These are phyloP conservation scores for Ascochyta lentis DNA, from an alignment of 2,329 filamentous ascomycete species.

Conservation along the genomic window DNA sequence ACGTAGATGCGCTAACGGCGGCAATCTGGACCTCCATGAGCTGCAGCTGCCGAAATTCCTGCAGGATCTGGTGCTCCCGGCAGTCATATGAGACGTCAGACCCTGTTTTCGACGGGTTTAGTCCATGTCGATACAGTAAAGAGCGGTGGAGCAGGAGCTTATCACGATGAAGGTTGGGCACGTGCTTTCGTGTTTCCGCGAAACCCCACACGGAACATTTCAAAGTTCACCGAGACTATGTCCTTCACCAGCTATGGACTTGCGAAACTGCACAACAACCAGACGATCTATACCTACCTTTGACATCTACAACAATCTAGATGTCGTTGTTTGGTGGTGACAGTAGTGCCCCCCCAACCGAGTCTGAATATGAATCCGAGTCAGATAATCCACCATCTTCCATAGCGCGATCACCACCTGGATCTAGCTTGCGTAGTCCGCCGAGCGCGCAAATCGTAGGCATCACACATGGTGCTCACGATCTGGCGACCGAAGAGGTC, in stretches of 20 bases:
- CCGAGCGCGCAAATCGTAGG: slow-evolving; percentile 23
- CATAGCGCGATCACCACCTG: slow-evolving; percentile 12
- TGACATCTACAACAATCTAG: slow-evolving; percentile 31
- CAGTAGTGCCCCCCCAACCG: slow-evolving; percentile 16
- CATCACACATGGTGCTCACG: not conserved
- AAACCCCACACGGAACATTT: slow-evolving; percentile 7
- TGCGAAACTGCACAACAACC: not conserved
- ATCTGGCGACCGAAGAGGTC: not conserved
- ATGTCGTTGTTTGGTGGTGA: slow-evolving; percentile 51
- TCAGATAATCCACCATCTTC: slow-evolving; percentile 18
- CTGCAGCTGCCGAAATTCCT: not conserved
- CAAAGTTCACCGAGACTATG: not conserved
- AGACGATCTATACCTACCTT: not conserved
- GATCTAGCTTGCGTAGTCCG: slow-evolving; percentile 6
- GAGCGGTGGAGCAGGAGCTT: slow-evolving; percentile 8
- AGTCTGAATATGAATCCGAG: slow-evolving; percentile 21
- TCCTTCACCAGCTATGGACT: slow-evolving; percentile 9
- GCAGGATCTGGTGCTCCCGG: not conserved
- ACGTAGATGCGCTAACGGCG: slow-evolving; percentile 17
- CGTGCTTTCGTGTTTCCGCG: slow-evolving; percentile 16
- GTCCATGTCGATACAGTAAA: not conserved
- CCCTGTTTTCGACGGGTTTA: not conserved
- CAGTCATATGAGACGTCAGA: not conserved
- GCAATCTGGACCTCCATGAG: not conserved
- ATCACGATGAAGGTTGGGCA: not conserved